A percentile compares a stretch with the other conserved stretches of the same genome.
Evolutionary conservation across 2,329 filamentous ascomycete species (phyloP).

Genomic region (Lasiodiplodia gonubiensis): DNA sequence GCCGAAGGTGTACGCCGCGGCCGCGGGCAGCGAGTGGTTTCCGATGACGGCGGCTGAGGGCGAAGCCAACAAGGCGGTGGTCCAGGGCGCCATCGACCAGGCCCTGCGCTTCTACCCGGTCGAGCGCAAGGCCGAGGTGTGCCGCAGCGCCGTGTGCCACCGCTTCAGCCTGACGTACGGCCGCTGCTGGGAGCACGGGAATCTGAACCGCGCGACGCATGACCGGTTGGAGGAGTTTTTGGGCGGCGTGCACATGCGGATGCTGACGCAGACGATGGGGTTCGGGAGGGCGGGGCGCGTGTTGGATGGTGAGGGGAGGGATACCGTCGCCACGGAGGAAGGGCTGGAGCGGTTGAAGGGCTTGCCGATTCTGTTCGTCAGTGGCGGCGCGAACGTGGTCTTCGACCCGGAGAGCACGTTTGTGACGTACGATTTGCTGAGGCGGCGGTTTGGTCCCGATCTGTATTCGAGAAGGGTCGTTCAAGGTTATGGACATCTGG

Average conservation of each 20-base stretch:
- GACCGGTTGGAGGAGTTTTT: constrained; percentile 66
- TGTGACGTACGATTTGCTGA: constrained; percentile 59
- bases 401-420: constrained; percentile 61
- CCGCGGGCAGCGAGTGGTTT: neutral
- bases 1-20: neutral
- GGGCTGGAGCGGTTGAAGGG: constrained; percentile 31
- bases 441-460: constrained; percentile 56
- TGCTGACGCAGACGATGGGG: constrained; percentile 62
- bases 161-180: constrained; percentile 66
- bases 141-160: constrained; percentile 67
- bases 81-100: constrained; percentile 43
- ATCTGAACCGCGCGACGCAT: constrained; percentile 71
- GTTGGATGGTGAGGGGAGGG: constrained; percentile 20
- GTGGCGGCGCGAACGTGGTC: constrained; percentile 55
- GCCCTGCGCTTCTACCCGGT: constrained; percentile 64
- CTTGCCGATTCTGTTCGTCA: constrained; percentile 31
- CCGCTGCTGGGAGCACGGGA: constrained; percentile 65
- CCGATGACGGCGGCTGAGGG: neutral
- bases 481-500: constrained; percentile 40
- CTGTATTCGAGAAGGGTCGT: constrained; percentile 61
- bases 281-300: constrained; percentile 49
- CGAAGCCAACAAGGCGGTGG: too few species aligned
- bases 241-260: constrained; percentile 66
- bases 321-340: constrained; percentile 28
- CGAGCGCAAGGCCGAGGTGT: constrained; percentile 59